These are phyloP conservation scores for Candida odintsovae DNA, from an alignment of 805 yeast species.

Conservation along the genomic window DNA sequence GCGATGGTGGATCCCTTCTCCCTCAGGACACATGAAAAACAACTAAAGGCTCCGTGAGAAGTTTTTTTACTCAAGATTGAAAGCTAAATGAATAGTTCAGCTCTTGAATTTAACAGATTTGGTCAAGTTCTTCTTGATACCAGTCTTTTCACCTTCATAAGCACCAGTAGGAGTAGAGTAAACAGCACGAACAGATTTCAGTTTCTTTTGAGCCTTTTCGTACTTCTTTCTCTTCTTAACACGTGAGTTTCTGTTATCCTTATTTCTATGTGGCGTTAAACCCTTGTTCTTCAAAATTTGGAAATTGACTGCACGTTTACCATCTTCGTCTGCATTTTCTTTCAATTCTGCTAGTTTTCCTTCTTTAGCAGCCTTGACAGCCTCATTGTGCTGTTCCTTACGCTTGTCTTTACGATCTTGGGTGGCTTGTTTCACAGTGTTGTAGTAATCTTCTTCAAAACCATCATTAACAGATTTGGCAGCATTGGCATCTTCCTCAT, in stretches of 20 bases:
- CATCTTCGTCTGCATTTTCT: slow-evolving; percentile 57
- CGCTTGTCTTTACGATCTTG: slow-evolving; percentile 47
- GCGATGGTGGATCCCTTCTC: too few species aligned
- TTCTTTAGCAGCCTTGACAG: slow-evolving; percentile 74
- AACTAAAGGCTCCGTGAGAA: too few species aligned
- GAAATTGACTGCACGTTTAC: slow-evolving; percentile 91
- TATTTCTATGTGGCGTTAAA: slow-evolving; percentile 85
- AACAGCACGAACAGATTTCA: slow-evolving; percentile 86
- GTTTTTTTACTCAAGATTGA: too few species aligned
- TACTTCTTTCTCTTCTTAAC: slow-evolving; percentile 98
- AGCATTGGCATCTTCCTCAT: slow-evolving; percentile 39
- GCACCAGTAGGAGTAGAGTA: slow-evolving; percentile 70
- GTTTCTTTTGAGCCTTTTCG: slow-evolving; percentile 90
- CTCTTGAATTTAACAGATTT: slow-evolving; percentile 67
- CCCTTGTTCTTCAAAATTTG: slow-evolving; percentile 97
- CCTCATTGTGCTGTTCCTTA: slow-evolving; percentile 58
- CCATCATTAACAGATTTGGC: slow-evolving; percentile 38
- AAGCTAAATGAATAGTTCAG: not conserved
- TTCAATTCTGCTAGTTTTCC: slow-evolving; percentile 78
- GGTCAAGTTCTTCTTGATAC: slow-evolving; percentile 93
- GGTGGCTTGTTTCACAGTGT: slow-evolving; percentile 43
- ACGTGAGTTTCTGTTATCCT: slow-evolving; percentile 91
- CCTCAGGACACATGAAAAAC: too few species aligned
- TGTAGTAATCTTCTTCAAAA: slow-evolving; percentile 55
- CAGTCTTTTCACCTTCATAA: slow-evolving; percentile 91